Base-by-base conservation (phyloP, 192 early-diverging fungal genomes). In the Obelidium mucronatum region DNA sequence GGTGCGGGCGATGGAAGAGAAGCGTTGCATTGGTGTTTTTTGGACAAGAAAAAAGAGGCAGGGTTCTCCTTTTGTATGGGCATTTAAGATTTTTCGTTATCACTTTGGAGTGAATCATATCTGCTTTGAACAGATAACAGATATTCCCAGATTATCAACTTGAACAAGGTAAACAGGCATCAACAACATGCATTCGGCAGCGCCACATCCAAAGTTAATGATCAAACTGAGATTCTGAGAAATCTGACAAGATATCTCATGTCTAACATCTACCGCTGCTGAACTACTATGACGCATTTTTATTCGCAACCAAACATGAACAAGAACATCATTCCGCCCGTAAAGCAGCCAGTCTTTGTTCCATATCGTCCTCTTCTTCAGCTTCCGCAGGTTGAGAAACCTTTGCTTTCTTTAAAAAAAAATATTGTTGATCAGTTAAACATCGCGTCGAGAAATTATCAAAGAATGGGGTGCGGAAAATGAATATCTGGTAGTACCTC, bases 321-420 rank as follows among this genome's bases (percentile, higher is more conserved):
- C n/a, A n/a, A n/a, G n/a, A n/a, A n/a, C n/a, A n/a, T 72, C 58
- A 72, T 30, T 72, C 69, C 11, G 69, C 69, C 59, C 92, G 88
- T 28, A 93, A 85, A 42, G 93, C 94, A 72, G 94, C 89, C 69
- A 97, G 80, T n/a, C 96, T 90, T 48, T 91, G 87, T 54, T 92
- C 90, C 94, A 97, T 97, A 36, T 88, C 87, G 64, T 95, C 92
- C 54, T 95, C 61, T 74, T 94, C 93, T 22, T 90, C 85, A 39
- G 92, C 93, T 24, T 88, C 87, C 67, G 91, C 94, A 48, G 44
- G 8, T 6, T 15, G 8, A 15, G 44, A 19, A 15, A 15, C 17
- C 48, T 30, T 26, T 22, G 19, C 81, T 64, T 26, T 42, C 71
- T 34, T 80, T 64, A 52, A 74, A 52, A 71, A 71, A 74, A 24